phyloP scores from a whole-genome alignment of 345 rosid genomes.

The Leavenworthia alabamica region DNA sequence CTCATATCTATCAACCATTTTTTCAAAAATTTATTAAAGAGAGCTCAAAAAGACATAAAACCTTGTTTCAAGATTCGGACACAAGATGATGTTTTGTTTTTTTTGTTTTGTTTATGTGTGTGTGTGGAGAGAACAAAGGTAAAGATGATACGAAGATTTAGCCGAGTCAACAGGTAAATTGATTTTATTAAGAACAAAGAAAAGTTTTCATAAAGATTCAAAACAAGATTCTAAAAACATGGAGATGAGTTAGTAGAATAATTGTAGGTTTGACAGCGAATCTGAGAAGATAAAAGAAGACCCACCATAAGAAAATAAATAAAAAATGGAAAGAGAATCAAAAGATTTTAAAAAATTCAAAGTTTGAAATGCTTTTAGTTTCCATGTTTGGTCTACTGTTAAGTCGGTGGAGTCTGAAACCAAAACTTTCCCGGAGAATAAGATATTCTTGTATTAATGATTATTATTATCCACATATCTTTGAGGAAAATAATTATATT shows the following conservation, averaged over 20 bases:
- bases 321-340: not conserved
- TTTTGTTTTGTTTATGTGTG: too few relatives aligned
- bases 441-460: not conserved
- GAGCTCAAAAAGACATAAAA: too few relatives aligned
- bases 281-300: not conserved
- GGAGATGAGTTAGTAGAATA: not conserved
- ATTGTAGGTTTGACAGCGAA: not conserved
- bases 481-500: not conserved
- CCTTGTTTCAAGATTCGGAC: not conserved
- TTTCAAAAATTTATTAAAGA: too few relatives aligned
- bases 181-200: not conserved
- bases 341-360: not conserved
- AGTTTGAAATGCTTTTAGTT: not conserved
- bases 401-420: not conserved
- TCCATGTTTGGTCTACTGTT: not conserved
- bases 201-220: not conserved
- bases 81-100: not conserved
- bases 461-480: not conserved
- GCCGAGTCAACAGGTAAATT: not conserved
- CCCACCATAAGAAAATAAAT: not conserved
- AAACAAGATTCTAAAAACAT: not conserved
- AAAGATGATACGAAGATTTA: not conserved
- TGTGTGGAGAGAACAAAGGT: not conserved
- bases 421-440: not conserved
- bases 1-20: constrained; percentile 9